Conservation (phyloP, 495 filamentous ascomycete species). For the Neohortaea acidophila region DNA sequence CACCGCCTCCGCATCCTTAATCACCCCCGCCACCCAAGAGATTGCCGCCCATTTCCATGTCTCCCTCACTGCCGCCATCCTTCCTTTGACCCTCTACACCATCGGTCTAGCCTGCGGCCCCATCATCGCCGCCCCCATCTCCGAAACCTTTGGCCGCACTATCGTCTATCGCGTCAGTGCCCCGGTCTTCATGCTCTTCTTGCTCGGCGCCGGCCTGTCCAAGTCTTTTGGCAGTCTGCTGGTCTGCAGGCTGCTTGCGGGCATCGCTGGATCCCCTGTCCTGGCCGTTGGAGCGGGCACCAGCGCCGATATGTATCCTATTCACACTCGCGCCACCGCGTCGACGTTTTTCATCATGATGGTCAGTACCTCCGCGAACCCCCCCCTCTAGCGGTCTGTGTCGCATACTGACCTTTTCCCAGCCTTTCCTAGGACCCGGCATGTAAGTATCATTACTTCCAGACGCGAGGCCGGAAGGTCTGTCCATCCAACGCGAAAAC, state of each 20-base stretch:
- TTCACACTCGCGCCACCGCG: constrained; percentile 31
- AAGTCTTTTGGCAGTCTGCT: constrained; percentile 40
- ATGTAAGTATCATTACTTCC: too few relatives aligned
- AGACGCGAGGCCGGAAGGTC: too few relatives aligned
- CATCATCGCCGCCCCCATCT: constrained; percentile 24
- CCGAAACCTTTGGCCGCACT: constrained; percentile 22
- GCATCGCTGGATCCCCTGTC: constrained; percentile 38
- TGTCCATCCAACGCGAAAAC: constrained; percentile 36
- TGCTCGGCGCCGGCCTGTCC: constrained; percentile 43
- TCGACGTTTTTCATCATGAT: constrained; percentile 37
- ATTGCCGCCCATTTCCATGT: constrained; percentile 21
- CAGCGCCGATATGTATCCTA: constrained; percentile 37
- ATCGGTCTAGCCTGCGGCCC: constrained; percentile 27
- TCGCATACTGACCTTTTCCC: too few relatives aligned
- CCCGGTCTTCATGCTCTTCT: constrained; percentile 45
- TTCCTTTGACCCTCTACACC: constrained; percentile 22
- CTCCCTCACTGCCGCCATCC: constrained; percentile 20
- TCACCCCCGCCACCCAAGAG: constrained; percentile 26
- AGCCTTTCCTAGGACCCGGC: constrained; percentile 23
- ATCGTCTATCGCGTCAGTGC: constrained; percentile 25
- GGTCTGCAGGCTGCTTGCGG: constrained; percentile 47
- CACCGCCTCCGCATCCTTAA: constrained; percentile 35
- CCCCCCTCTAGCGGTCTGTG: too few relatives aligned
- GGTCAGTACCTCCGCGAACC: too few relatives aligned
- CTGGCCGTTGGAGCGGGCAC: constrained; percentile 42